Evolutionary conservation across 148 eudicot species (phyloP).

Genomic region (Vaccinium darrowii): DNA sequence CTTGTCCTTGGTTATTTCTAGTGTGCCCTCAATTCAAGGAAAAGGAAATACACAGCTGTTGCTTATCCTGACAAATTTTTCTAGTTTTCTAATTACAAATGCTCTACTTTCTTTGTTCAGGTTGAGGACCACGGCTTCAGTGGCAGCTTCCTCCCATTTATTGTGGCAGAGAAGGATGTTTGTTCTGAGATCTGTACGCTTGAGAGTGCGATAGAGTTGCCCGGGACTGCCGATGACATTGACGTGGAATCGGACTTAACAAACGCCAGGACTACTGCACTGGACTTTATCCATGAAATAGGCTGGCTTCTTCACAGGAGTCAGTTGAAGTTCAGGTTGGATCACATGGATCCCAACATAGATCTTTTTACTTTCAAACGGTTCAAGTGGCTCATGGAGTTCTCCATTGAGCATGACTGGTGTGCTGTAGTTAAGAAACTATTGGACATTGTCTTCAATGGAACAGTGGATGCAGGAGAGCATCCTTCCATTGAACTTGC

Average conservation of each 20-base stretch:
- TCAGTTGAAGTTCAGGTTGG: constrained; percentile 35
- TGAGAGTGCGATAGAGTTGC: constrained; percentile 52
- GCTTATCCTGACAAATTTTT: neutral
- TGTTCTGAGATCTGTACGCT: constrained; percentile 85
- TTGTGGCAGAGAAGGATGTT: constrained; percentile 82
- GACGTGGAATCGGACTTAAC: constrained; percentile 22
- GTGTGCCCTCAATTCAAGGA: neutral
- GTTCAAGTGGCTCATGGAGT: constrained; percentile 70
- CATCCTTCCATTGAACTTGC: constrained; percentile 48
- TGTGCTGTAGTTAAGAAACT: constrained; percentile 80
- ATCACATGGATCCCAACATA: constrained; percentile 25
- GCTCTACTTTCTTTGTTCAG: constrained; percentile 34
- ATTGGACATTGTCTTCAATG: constrained; percentile 51
- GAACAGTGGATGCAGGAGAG: constrained; percentile 54
- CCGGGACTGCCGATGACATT: constrained; percentile 33
- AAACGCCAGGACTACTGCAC: constrained; percentile 47
- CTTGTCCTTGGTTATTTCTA: neutral
- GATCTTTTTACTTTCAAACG: constrained; percentile 68
- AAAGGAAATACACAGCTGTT: neutral
- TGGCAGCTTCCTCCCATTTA: constrained; percentile 86
- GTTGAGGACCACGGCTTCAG: constrained; percentile 77
- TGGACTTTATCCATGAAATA: constrained; percentile 85
- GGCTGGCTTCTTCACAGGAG: constrained; percentile 93
- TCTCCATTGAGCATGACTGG: constrained; percentile 80
- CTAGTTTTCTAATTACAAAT: too few relatives aligned